These are phyloP conservation scores for Monosporascus ibericus DNA, from an alignment of 2,329 filamentous ascomycete genomes.

Conservation along the genomic window DNA sequence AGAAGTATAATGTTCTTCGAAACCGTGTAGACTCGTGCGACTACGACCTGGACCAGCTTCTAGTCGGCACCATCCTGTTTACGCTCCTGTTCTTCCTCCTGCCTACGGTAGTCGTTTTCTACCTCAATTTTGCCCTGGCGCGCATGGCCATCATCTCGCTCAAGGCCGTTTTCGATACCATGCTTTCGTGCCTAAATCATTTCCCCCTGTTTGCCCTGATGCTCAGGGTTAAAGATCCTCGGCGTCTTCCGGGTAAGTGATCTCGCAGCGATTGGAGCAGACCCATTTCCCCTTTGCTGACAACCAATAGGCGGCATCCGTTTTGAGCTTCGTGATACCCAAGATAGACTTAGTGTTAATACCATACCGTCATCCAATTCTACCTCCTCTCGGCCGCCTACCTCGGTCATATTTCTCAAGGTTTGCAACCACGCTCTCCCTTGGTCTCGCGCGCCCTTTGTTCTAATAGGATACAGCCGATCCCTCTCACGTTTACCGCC, in stretches of 20 bases:
- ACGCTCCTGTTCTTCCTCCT: conserved; percentile 91
- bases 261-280: neutral
- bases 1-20: conserved; percentile 93
- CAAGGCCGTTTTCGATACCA: conserved; percentile 86
- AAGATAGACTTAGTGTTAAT: conserved; percentile 39
- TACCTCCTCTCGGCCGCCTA: conserved; percentile 43
- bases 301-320: conserved; percentile 63
- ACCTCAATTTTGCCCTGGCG: conserved; percentile 89
- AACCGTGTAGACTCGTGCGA: conserved; percentile 98
- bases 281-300: conserved; percentile 13
- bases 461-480: conserved; percentile 50
- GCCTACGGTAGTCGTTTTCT: conserved; percentile 93
- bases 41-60: conserved; percentile 93
- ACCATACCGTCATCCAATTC: conserved; percentile 15
- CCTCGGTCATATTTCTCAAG: conserved; percentile 82
- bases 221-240: conserved; percentile 89
- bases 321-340: conserved; percentile 80
- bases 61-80: conserved; percentile 94
- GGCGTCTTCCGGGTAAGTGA: conserved; percentile 69
- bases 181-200: conserved; percentile 90
- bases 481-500: conserved; percentile 81
- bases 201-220: conserved; percentile 96
- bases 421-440: conserved; percentile 37
- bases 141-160: conserved; percentile 92
- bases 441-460: neutral